Conservation (phyloP, 2,329 filamentous ascomycete species). For the Scolecobasidium constrictum region DNA sequence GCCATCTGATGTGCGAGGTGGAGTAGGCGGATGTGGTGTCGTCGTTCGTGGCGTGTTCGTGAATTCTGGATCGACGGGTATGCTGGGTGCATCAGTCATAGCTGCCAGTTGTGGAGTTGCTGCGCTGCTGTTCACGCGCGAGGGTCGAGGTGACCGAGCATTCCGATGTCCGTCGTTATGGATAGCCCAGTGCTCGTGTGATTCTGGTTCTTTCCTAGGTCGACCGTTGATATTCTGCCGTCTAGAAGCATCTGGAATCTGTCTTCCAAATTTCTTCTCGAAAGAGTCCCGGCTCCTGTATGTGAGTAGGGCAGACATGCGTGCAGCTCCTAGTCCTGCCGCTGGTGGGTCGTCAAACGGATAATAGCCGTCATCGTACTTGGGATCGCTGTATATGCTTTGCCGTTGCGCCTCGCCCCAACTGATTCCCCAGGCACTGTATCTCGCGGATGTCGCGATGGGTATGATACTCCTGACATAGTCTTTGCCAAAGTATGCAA, state of each 20-base stretch:
- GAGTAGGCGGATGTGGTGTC: slow-evolving; percentile 15
- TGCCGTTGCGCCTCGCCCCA: slow-evolving; percentile 84
- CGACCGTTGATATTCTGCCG: slow-evolving; percentile 70
- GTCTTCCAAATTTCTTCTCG: slow-evolving; percentile 87
- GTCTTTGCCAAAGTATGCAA: slow-evolving; percentile 80
- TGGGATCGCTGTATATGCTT: slow-evolving; percentile 95
- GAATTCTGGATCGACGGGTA: slow-evolving; percentile 34
- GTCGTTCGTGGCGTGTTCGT: slow-evolving; percentile 24
- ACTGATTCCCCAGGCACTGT: slow-evolving; percentile 84
- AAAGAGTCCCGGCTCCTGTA: slow-evolving; percentile 97
- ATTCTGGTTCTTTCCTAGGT: slow-evolving; percentile 32
- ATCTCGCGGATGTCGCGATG: slow-evolving; percentile 73
- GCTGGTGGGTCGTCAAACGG: slow-evolving; percentile 47
- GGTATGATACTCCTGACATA: slow-evolving; percentile 74
- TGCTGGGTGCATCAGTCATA: slow-evolving; percentile 10
- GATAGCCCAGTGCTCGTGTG: slow-evolving; percentile 38
- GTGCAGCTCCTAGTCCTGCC: slow-evolving; percentile 80
- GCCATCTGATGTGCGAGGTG: slow-evolving; percentile 17
- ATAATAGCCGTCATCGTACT: slow-evolving; percentile 97
- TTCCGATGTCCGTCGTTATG: slow-evolving; percentile 42
- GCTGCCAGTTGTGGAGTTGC: slow-evolving; percentile 8
- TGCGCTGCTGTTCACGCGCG: slow-evolving; percentile 21
- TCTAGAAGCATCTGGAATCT: slow-evolving; percentile 76
- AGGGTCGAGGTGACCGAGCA: slow-evolving; percentile 32
- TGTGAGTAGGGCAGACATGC: slow-evolving; percentile 92